Percentiles rank a stretch among this genome's conserved stretches.
Conservation (phyloP, 192 early-diverging fungal genomes). For the Chytriomyces confervae region DNA sequence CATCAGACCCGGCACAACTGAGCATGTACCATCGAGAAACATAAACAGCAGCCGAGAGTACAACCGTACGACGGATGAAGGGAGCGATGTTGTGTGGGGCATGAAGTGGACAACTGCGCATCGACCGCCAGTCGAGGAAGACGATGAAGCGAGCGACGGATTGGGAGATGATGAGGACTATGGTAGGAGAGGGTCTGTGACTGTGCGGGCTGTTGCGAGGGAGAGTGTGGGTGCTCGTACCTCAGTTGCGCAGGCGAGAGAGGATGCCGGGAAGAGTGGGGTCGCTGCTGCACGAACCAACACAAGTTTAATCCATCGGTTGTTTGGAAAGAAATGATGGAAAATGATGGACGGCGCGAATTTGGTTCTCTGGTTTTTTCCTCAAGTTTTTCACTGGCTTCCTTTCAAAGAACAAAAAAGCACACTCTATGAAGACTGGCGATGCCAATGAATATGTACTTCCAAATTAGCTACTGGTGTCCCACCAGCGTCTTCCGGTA, state of each 20-base stretch:
- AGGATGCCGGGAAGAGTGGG: neutral
- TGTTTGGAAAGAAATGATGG: neutral
- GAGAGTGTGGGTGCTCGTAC: neutral
- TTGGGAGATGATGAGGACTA: no score
- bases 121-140: slow-evolving; percentile 11
- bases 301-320: neutral
- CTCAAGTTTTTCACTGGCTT: neutral
- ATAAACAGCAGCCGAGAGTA: neutral
- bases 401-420: neutral
- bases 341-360: neutral
- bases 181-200: neutral
- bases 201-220: neutral
- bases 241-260: no score
- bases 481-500: no score
- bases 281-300: neutral
- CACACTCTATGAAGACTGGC: no score
- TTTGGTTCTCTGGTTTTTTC: neutral
- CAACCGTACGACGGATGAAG: slow-evolving; percentile 20
- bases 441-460: no score
- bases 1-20: no score
- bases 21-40: no score
- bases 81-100: slow-evolving; percentile 30
- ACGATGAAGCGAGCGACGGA: neutral
- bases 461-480: no score
- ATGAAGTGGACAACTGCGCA: slow-evolving; percentile 34